These are phyloP conservation scores for Pseudozyma flocculosa DNA, from an alignment of 1,284 basidiomycete genomes.

Conservation along the genomic window DNA sequence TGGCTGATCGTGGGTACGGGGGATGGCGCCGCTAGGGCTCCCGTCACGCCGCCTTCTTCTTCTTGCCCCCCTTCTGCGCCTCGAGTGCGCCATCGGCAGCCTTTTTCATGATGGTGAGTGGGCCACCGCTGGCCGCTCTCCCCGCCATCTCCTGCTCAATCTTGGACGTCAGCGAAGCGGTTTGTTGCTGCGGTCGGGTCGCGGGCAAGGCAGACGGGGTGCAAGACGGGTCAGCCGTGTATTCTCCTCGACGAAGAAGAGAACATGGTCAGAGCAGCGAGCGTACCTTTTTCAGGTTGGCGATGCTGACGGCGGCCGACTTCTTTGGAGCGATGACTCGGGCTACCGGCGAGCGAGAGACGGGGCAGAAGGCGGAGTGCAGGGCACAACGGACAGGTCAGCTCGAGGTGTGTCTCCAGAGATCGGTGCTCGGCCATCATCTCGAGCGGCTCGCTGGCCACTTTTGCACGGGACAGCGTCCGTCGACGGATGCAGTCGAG, in stretches of 20 bases:
- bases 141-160: constrained; percentile 45
- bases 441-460: no score
- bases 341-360: constrained; percentile 7
- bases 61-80: constrained; percentile 3
- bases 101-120: constrained; percentile 79
- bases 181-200: constrained; percentile 21
- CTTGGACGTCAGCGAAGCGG: constrained; percentile 27
- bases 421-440: no score
- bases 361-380: neutral
- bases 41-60: constrained; percentile 26
- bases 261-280: neutral
- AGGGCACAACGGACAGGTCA: no score
- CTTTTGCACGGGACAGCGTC: no score
- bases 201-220: neutral
- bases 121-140: constrained; percentile 35
- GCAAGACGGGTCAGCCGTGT: no score
- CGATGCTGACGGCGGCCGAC: constrained; percentile 24
- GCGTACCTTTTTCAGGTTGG: constrained; percentile 20
- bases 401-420: no score
- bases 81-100: constrained; percentile 70
- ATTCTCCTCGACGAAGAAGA: no score
- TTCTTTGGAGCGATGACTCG: constrained; percentile 41
- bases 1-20: no score
- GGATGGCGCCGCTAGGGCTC: no score
- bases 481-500: no score